These are phyloP conservation scores for Nigrospora oryzae DNA, from an alignment of 2,329 filamentous ascomycete genomes.

Conservation along the genomic window DNA sequence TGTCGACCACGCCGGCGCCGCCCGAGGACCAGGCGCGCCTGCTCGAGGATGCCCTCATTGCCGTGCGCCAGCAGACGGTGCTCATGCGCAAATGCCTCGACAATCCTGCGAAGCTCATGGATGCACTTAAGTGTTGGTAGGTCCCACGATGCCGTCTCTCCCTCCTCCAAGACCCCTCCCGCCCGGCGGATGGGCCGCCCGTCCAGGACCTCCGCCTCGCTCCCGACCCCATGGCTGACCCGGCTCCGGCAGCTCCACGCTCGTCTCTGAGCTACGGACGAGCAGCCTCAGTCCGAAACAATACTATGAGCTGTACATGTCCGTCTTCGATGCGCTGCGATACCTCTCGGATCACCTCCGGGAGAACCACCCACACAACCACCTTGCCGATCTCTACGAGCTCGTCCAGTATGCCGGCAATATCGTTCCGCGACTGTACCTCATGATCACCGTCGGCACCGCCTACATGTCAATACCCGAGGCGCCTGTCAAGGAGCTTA, in stretches of 20 bases:
- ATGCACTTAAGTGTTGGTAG: conserved; percentile 98
- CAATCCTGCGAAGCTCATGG: conserved; percentile 97
- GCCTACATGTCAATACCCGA: conserved; percentile 99
- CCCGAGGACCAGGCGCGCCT: conserved; percentile 81
- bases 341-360: conserved; percentile 94
- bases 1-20: conserved; percentile 47
- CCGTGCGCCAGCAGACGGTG: conserved; percentile 93
- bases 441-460: conserved; percentile 98
- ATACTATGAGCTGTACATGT: conserved; percentile 99
- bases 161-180: conserved; percentile 3
- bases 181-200: conserved; percentile 3
- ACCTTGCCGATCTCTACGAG: conserved; percentile 95
- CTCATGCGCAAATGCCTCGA: conserved; percentile 98
- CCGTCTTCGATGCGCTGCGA: conserved; percentile 94
- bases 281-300: conserved; percentile 97
- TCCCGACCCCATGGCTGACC: conserved; percentile 9
- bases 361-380: conserved; percentile 95
- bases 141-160: conserved; percentile 23
- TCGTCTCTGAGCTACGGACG: conserved; percentile 96
- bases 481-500: conserved; percentile 97
- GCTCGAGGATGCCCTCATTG: conserved; percentile 92
- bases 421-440: conserved; percentile 89
- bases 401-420: conserved; percentile 97
- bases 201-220: background rate
- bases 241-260: conserved; percentile 63